A percentile compares a stretch with the other conserved stretches of the same genome.
Conservation (phyloP, 208 protist species). For the Leishmania major region DNA sequence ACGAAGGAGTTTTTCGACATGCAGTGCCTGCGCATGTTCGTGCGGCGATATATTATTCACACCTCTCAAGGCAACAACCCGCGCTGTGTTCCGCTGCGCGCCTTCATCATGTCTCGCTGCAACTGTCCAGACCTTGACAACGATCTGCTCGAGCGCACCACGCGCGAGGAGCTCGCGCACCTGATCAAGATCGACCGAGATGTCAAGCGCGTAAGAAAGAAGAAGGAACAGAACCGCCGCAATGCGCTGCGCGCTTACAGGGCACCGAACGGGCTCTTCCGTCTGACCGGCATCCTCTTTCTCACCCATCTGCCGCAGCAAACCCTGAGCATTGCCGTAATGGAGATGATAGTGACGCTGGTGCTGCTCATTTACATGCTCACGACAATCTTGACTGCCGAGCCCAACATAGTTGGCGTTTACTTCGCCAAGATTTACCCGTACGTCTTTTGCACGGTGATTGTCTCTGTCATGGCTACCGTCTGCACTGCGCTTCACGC, state of each 20-base stretch:
- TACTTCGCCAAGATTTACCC: slow-evolving; percentile 44
- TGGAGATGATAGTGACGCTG: slow-evolving; percentile 44
- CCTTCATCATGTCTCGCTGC: slow-evolving; percentile 67
- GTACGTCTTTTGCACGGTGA: slow-evolving; percentile 32
- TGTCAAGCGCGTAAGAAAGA: slow-evolving; percentile 45
- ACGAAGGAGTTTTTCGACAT: slow-evolving; percentile 63
- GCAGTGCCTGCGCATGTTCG: slow-evolving; percentile 88
- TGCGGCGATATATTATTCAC: slow-evolving; percentile 80
- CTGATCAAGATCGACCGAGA: slow-evolving; percentile 72
- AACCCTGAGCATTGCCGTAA: slow-evolving; percentile 60
- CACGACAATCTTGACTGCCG: slow-evolving; percentile 28
- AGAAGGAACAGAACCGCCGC: slow-evolving; percentile 28
- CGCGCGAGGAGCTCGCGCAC: slow-evolving; percentile 66
- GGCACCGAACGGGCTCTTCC: slow-evolving; percentile 49
- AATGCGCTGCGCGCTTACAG: slow-evolving; percentile 40
- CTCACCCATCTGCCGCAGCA: slow-evolving; percentile 65
- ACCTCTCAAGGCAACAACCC: slow-evolving; percentile 77
- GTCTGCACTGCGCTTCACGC: slow-evolving; percentile 49
- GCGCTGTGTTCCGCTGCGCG: slow-evolving; percentile 54
- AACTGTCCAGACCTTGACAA: slow-evolving; percentile 60
- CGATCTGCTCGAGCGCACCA: slow-evolving; percentile 50
- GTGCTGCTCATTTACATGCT: slow-evolving; percentile 36
- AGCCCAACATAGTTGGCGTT: slow-evolving; percentile 17
- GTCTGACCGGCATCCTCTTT: slow-evolving; percentile 63
- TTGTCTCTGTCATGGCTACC: slow-evolving; percentile 33